Conservation (phyloP, 768 basidiomycete genomes). For the Podaxis sp. region DNA sequence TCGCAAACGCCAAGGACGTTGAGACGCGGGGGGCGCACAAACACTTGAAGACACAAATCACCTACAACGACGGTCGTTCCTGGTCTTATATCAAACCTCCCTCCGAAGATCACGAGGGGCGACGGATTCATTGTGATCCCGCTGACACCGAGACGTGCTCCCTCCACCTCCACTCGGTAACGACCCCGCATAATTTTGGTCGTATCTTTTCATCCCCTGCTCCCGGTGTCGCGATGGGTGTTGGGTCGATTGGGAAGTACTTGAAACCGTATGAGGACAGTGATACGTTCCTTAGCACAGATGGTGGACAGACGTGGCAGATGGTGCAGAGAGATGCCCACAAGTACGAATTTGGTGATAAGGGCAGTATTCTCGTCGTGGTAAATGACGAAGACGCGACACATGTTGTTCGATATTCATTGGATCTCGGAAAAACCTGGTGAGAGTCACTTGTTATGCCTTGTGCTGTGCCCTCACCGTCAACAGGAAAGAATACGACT, state of each 20-base stretch:
- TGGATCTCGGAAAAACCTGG: constrained; percentile 85
- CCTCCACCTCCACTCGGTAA: constrained; percentile 92
- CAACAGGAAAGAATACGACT: constrained; percentile 64
- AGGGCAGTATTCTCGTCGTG: constrained; percentile 74
- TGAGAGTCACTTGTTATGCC: constrained; percentile 35
- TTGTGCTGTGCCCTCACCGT: constrained; percentile 3
- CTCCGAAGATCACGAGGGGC: constrained; percentile 54
- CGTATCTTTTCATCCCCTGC: constrained; percentile 94
- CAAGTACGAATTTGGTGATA: constrained; percentile 96
- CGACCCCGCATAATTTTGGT: constrained; percentile 89
- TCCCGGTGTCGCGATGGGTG: constrained; percentile 95
- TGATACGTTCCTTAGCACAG: constrained; percentile 91
- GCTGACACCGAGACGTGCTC: constrained; percentile 64
- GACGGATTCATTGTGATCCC: constrained; percentile 62
- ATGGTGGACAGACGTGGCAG: constrained; percentile 85
- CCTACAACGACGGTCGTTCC: constrained; percentile 87
- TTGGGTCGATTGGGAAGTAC: constrained; percentile 77
- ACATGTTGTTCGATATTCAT: constrained; percentile 71
- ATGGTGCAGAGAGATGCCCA: constrained; percentile 77
- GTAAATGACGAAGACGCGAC: constrained; percentile 84
- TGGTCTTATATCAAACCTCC: constrained; percentile 73
- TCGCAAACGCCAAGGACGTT: constrained; percentile 82
- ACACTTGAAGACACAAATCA: constrained; percentile 75
- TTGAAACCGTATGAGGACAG: constrained; percentile 78
- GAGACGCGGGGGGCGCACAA: constrained; percentile 71